Evolutionary conservation across 164 flowering plant genomes (phyloP).

Genomic region (Taxillus chinensis): DNA sequence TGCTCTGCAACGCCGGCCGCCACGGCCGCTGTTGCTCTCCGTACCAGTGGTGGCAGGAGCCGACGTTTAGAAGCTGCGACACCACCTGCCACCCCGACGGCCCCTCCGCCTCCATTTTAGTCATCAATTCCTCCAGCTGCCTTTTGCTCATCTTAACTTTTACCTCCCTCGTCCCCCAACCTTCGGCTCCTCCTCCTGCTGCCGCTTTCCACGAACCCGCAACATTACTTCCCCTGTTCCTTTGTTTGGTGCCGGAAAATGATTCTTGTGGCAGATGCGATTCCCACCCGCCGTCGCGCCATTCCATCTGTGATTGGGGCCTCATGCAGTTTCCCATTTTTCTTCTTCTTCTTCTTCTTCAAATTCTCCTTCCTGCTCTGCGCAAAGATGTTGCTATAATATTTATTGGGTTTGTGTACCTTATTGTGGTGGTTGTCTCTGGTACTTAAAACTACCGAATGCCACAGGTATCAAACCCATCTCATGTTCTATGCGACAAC

Average conservation of each 20-base stretch:
- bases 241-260: neutral
- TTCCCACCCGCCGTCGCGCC: conserved; percentile 41
- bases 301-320: conserved; percentile 18
- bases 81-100: conserved; percentile 21
- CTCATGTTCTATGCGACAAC: no score
- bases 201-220: neutral
- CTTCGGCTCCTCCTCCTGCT: neutral
- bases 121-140: conserved; percentile 12
- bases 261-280: neutral
- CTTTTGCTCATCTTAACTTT: conserved; percentile 10
- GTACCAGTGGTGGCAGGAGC: conserved; percentile 3
- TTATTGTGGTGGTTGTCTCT: no score
- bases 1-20: conserved; percentile 39
- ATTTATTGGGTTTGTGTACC: no score
- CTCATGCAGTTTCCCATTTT: conserved; percentile 46
- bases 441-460: no score
- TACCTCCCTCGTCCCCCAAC: conserved; percentile 3
- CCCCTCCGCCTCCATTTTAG: conserved; percentile 14
- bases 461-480: no score
- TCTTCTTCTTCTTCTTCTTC: no score
- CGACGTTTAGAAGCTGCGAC: conserved; percentile 17
- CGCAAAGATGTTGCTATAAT: neutral
- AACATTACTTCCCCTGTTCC: neutral
- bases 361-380: neutral
- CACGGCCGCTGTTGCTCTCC: conserved; percentile 23